Conservation (phyloP, 345 rosid genomes). For the Eucalyptus polyanthemos region DNA sequence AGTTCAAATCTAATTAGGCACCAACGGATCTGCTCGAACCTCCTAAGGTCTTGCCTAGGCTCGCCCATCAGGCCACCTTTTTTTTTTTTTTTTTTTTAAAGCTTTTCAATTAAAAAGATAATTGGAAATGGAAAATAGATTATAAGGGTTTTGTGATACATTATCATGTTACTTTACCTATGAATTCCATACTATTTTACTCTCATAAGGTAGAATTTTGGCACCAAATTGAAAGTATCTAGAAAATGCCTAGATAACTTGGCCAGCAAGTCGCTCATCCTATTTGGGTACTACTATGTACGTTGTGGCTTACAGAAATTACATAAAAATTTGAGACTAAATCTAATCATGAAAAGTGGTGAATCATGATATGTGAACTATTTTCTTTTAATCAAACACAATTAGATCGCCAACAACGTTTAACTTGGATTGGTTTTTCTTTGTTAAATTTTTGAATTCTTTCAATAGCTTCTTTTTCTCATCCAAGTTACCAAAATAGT, state of each 20-base stretch:
- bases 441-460: not conserved
- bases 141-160: not conserved
- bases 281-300: rapidly evolving
- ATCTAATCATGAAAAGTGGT: not conserved
- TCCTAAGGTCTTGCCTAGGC: not conserved
- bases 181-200: not conserved
- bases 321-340: not conserved
- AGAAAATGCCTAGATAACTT: not conserved
- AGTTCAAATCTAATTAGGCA: not conserved
- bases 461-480: not conserved
- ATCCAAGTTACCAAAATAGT: not conserved
- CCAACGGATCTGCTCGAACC: not conserved
- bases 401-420: not conserved
- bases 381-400: not conserved
- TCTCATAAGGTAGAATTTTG: too few species aligned
- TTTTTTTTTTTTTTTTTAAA: not conserved
- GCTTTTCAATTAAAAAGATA: not conserved
- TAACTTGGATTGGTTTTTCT: not conserved
- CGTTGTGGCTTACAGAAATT: rapidly evolving
- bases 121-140: not conserved
- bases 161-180: not conserved
- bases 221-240: not conserved
- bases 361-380: rapidly evolving
- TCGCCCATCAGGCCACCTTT: not conserved
- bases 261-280: rapidly evolving